Evolutionary conservation across 177 flowering plant genomes (phyloP).

Genomic region (Vitis hybrid): DNA sequence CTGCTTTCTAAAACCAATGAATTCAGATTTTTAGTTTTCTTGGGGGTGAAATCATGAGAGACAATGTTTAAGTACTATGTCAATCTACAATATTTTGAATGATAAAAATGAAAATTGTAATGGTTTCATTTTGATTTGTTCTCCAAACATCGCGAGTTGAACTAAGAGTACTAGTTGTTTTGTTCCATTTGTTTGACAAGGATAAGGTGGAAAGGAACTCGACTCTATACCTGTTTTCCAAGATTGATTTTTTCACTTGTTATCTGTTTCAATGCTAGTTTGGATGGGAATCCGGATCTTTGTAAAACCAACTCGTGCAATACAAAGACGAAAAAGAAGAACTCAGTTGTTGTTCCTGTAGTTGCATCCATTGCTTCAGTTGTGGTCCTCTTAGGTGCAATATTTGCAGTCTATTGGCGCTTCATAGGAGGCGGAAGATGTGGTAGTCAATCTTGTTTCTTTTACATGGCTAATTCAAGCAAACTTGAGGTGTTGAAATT

Average conservation of each 20-base stretch:
- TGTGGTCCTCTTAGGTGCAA: neutral
- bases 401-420: conserved; percentile 4
- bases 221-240: no score
- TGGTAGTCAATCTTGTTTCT: neutral
- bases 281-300: conserved; percentile 20
- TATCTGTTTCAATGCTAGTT: conserved; percentile 7
- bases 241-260: neutral
- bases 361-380: conserved; percentile 11
- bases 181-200: neutral
- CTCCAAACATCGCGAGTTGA: neutral
- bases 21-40: neutral
- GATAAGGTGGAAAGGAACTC: no score
- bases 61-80: neutral
- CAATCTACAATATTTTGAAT: neutral
- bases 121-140: no score
- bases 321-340: conserved; percentile 5
- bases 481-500: neutral
- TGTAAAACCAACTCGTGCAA: conserved; percentile 1
- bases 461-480: neutral
- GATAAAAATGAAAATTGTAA: no score
- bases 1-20: neutral
- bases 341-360: conserved; percentile 14
- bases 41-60: neutral
- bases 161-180: neutral
- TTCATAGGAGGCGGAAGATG: conserved; percentile 7